phyloP scores from a whole-genome alignment of 371 early-diverging fungal genomes.

The Entomophthora muscae region DNA sequence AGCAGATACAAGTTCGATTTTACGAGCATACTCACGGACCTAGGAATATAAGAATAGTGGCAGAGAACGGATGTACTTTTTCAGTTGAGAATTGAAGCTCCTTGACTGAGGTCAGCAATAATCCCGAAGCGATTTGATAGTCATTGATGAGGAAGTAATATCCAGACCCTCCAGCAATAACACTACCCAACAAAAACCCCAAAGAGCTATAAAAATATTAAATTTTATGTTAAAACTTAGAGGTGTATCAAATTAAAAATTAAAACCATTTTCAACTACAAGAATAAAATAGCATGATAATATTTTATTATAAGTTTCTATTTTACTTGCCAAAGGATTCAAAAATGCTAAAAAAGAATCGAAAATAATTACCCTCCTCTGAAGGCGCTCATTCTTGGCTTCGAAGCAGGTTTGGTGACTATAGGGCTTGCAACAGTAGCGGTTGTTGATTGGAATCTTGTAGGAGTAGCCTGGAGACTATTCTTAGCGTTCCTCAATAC shows the following conservation, averaged over 20 bases:
- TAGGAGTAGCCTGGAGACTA: not conserved
- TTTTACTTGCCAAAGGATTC: no score
- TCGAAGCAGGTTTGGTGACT: not conserved
- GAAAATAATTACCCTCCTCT: conserved; percentile 3
- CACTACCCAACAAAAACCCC: conserved; percentile 61
- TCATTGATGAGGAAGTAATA: conserved; percentile 66
- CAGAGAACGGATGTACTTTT: conserved; percentile 22
- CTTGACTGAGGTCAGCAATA: conserved; percentile 49
- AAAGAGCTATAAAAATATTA: conserved; percentile 22
- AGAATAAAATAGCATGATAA: not conserved
- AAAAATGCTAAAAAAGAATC: not conserved
- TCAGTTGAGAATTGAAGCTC: conserved; percentile 57
- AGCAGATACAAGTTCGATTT: conserved; percentile 48
- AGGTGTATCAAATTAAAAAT: not conserved
- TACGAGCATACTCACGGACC: conserved; percentile 53
- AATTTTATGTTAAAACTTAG: not conserved
- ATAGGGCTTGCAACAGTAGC: not conserved
- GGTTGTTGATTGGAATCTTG: not conserved
- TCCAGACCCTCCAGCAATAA: conserved; percentile 52
- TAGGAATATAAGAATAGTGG: conserved; percentile 12
- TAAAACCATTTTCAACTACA: not conserved
- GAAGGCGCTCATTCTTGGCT: conserved; percentile 9
- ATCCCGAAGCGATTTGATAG: conserved; percentile 49
- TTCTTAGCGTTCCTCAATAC: not conserved
- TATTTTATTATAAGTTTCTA: not conserved